Evolutionary conservation across 768 basidiomycete species (phyloP).

Genomic region (Trametes coccinea): DNA sequence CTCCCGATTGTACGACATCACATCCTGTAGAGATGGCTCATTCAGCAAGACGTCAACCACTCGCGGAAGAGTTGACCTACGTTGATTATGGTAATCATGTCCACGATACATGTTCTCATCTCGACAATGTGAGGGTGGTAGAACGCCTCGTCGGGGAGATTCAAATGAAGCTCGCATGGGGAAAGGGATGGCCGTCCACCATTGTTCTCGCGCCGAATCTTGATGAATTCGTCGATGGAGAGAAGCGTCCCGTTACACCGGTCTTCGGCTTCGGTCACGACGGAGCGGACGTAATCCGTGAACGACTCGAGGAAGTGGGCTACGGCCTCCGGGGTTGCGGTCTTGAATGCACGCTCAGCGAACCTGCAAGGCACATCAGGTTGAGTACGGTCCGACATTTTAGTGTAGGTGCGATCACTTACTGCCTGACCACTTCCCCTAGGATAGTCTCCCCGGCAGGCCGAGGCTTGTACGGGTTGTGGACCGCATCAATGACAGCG

Average conservation of each 20-base stretch:
- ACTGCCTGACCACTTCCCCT: conserved; percentile 29
- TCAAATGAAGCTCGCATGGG: conserved; percentile 43
- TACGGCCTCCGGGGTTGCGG: conserved; percentile 13
- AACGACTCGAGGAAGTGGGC: conserved; percentile 27
- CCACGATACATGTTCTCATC: conserved; percentile 53
- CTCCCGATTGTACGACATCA: conserved; percentile 33
- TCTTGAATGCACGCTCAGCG: conserved; percentile 7
- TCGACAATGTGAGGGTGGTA: conserved; percentile 52
- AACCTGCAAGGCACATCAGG: conserved; percentile 1
- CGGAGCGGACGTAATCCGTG: conserved; percentile 26
- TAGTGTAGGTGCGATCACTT: background rate
- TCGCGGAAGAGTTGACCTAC: conserved; percentile 38
- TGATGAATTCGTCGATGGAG: conserved; percentile 27
- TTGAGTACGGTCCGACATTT: background rate
- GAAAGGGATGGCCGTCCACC: conserved; percentile 28
- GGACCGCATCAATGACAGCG: conserved; percentile 27
- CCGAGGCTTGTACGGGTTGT: conserved; percentile 26
- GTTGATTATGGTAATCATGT: conserved; percentile 67
- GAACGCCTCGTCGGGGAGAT: conserved; percentile 60
- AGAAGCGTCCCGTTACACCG: conserved; percentile 20
- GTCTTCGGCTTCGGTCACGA: conserved; percentile 29
- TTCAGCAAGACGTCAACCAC: background rate
- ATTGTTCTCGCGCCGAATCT: conserved; percentile 28
- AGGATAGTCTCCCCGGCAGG: conserved; percentile 25
- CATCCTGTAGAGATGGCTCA: conserved; percentile 22